phyloP scores from a whole-genome alignment of 1,139 yeast genomes.

The Magnusiomyces ingens region DNA sequence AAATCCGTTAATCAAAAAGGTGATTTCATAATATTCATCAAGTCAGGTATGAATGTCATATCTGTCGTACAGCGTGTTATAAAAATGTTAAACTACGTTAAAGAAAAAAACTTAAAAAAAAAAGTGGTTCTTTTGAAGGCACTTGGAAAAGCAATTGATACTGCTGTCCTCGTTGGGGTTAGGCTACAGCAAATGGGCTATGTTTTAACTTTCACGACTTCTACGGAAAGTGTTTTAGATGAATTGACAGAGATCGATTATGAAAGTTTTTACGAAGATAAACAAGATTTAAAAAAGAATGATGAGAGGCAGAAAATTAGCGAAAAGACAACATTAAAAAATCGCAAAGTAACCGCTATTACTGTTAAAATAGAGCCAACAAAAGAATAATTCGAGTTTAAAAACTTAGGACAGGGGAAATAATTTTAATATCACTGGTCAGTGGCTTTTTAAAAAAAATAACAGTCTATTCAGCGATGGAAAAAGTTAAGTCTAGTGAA shows the following conservation, averaged over 20 bases:
- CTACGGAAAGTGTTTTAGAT: slow-evolving; percentile 21
- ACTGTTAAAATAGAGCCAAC: slow-evolving; percentile 5
- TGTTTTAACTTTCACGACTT: slow-evolving; percentile 21
- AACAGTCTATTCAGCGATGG: no score
- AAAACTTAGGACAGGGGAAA: background rate
- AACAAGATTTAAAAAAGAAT: background rate
- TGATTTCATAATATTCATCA: slow-evolving; percentile 9
- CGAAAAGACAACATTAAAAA: background rate
- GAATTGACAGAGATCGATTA: slow-evolving; percentile 15
- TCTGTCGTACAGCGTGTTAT: slow-evolving; percentile 10
- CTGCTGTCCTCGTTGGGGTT: slow-evolving; percentile 27
- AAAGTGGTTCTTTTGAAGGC: slow-evolving; percentile 27
- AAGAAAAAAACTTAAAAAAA: slow-evolving; percentile 5
- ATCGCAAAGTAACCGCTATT: slow-evolving; percentile 7
- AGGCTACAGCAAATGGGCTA: slow-evolving; percentile 26
- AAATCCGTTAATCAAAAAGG: background rate
- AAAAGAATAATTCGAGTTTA: background rate
- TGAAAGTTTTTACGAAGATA: slow-evolving; percentile 5
- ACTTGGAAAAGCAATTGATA: slow-evolving; percentile 31
- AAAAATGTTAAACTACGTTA: slow-evolving; percentile 8
- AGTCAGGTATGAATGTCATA: slow-evolving; percentile 10
- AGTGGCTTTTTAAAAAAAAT: no score
- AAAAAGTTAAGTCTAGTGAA: no score
- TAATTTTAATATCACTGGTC: background rate
- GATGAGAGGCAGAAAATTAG: background rate